Evolutionary conservation across 306 rosid species (phyloP), one percentile per base, ranked within the genome.

Genomic region (Prunus mira): DNA sequence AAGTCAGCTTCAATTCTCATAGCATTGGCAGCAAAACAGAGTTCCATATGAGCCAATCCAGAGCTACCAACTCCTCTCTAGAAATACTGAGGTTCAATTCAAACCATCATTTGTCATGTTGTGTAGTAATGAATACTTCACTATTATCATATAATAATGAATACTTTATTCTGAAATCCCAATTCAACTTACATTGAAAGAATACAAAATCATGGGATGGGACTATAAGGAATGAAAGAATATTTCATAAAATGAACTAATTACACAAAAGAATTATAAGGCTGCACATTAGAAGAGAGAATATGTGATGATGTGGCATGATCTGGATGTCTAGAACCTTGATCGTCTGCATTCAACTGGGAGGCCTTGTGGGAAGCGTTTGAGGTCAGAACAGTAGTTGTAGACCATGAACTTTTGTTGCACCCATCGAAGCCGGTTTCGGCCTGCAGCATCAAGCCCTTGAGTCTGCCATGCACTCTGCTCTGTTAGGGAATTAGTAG

Each of bases 331-430:
- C 27, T 73, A 73, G 60, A 81, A 81, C 74, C 78, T 63, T 0
- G 81, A 76, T 32, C 51, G 14, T 66, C 66, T 76, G 81, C 91
- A 87, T 67, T 87, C 91, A 18, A 67, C 60, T 14, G 91, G 91
- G 43, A 80, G 62, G 47, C 85, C 87, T 50, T 84, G 72, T 9
- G 88, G 82, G 63, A 84, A 87, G 20, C 88, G 75, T 32, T 80
- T 82, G 50, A 47, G 51, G 58, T 87, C 91, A 12, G 64, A 47
- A 76, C 91, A 87, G 76, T 84, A 84, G 68, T 87, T 78, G 76
- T 87, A 87, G 18, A 87, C 61, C 91, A 87, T 82, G 83, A 61
- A 80, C 57, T 84, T 84, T 19, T 80, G 76, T 12, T 84, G 88
- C 82, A 75, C 88, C 91, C 91, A 87, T 34, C 83, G 55, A 38